Base-by-base conservation (phyloP, 2,329 filamentous ascomycete genomes). In the Fusarium pseudograminearum region DNA sequence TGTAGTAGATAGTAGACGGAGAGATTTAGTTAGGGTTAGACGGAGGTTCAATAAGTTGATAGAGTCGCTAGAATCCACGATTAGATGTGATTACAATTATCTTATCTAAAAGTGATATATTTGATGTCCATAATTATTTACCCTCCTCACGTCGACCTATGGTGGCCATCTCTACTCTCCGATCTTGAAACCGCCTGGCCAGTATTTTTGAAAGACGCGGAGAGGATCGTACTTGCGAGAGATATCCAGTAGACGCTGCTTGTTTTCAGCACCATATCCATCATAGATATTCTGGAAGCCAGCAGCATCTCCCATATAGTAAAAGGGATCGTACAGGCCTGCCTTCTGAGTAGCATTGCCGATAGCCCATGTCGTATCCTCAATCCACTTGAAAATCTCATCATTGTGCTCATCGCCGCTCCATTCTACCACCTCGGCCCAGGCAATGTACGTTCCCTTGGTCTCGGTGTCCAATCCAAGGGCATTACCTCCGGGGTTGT, bases 401-500 rank as follows among this genome's bases (percentile, higher is more conserved):
- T 70, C 59, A 3, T 70, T 67, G 7, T 70, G 42, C 41, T 70
- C 36, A 1, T 70, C 67, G 0, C 59, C 58, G 3, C 48, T 67
- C 67, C 68, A 70, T 15, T 71, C 68, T 20, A 71, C 44, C 5
- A 67, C 68, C 45, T 71, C 68, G 5, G 67, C 67, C 67, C 67
- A 71, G 4, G 58, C 58, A 7, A 71, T 45, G 7, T 71, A 70
- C 1, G 63, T 67, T 6, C 68, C 68, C 33, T 70, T 67, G 0
- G 44, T 38, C 22, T n/a, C 52, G 0, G 46, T 77, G 3, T 70
- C 55, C 4, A 70, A 15, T 1, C 67, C 68, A 2, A 70, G 28
- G 1, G 63, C 33, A n/a, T 70, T 71, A 0, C 67, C 63, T 2
- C 58, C 45, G 0, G 58, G 63, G 26, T 71, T 71, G 16, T 50